Conservation (phyloP, 805 yeast species). For the Candida dajiaensis region DNA sequence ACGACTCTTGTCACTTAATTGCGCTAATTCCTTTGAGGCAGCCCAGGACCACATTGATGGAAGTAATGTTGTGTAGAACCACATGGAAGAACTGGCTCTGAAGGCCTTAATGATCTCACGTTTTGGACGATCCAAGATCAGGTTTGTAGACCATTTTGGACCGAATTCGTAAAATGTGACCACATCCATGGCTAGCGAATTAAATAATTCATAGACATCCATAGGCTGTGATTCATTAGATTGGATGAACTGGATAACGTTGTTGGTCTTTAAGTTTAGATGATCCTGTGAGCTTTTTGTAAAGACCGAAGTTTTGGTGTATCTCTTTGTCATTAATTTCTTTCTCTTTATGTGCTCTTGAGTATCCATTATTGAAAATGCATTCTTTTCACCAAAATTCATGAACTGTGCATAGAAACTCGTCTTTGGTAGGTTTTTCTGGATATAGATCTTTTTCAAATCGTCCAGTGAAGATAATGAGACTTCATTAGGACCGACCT, state of each 20-base stretch:
- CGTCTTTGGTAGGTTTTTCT: constrained; percentile 48
- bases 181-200: constrained; percentile 68
- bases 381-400: constrained; percentile 51
- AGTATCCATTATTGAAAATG: constrained; percentile 50
- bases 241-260: constrained; percentile 18
- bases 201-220: constrained; percentile 59
- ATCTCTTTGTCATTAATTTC: constrained; percentile 34
- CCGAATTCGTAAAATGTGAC: constrained; percentile 60
- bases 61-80: constrained; percentile 59
- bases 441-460: constrained; percentile 50
- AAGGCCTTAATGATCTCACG: constrained; percentile 39
- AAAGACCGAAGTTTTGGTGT: constrained; percentile 38
- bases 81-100: constrained; percentile 47
- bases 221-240: constrained; percentile 25
- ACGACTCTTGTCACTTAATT: constrained; percentile 35
- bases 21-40: constrained; percentile 26
- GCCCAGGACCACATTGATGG: constrained; percentile 49
- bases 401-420: constrained; percentile 53
- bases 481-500: constrained; percentile 56
- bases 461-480: constrained; percentile 48
- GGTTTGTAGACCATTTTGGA: constrained; percentile 35
- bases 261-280: constrained; percentile 28
- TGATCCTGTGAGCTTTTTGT: constrained; percentile 27
- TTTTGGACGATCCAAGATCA: constrained; percentile 35
- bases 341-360: constrained; percentile 40